Evolutionary conservation across 108 stramenopile species (phyloP).

Genomic region (Schizochytrium sp.): DNA sequence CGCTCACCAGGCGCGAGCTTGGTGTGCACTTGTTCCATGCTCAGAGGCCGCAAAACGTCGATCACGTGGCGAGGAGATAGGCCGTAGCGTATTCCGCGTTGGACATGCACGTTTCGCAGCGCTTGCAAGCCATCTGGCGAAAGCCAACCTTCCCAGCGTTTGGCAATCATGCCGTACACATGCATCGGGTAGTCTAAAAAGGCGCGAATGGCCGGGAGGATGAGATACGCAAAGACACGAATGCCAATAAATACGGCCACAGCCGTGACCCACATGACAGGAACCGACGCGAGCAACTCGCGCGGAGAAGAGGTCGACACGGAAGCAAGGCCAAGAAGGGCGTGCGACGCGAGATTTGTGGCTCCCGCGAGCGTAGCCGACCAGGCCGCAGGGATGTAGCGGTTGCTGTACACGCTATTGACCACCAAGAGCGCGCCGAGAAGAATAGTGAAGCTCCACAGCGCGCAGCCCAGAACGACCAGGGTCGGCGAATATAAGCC

Average conservation of each 20-base stretch:
- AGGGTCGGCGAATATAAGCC: neutral
- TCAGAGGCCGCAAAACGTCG: neutral
- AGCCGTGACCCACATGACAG: neutral
- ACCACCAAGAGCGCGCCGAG: neutral
- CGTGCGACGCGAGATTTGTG: neutral
- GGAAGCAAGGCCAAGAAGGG: neutral
- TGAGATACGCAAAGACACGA: neutral
- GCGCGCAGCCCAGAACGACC: neutral
- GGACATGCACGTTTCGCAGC: neutral
- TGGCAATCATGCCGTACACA: neutral
- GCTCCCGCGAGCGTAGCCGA: neutral
- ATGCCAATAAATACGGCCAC: neutral
- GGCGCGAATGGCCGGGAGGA: neutral
- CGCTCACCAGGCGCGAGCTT: neutral
- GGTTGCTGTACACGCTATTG: neutral
- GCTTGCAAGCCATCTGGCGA: neutral
- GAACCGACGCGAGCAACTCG: neutral
- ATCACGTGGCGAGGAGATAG: neutral
- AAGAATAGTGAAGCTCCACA: conserved; percentile 3
- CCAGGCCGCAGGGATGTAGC: neutral
- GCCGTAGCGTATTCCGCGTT: neutral
- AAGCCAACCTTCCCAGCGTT: neutral
- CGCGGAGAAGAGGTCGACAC: neutral
- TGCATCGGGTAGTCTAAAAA: conserved; percentile 15
- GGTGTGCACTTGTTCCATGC: neutral